Evolutionary conservation across 2,329 filamentous ascomycete genomes (phyloP).

Genomic region (Meredithiella fracta): DNA sequence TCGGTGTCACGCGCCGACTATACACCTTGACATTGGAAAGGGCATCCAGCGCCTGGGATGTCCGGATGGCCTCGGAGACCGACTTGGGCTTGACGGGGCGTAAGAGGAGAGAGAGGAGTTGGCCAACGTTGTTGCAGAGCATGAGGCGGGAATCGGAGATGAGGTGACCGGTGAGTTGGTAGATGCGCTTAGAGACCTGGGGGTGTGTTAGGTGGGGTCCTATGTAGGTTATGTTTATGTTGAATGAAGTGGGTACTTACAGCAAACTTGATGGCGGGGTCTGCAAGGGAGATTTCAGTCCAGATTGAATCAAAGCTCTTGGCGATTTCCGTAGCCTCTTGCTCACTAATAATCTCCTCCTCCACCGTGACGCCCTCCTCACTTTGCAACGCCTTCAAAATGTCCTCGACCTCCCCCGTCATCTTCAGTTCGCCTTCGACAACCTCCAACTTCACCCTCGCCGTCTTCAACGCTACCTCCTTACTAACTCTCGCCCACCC

Average conservation of each 20-base stretch:
- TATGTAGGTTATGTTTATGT: neutral
- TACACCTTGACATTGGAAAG: constrained; percentile 58
- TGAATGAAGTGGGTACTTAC: constrained; percentile 32
- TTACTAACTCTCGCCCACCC: constrained; percentile 21
- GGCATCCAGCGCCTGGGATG: constrained; percentile 27
- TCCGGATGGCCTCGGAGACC: constrained; percentile 43
- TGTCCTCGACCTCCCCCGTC: constrained; percentile 22
- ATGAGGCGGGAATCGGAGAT: constrained; percentile 55
- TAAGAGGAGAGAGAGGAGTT: constrained; percentile 37
- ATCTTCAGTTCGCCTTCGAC: constrained; percentile 26
- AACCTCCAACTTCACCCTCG: constrained; percentile 25
- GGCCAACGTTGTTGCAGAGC: constrained; percentile 34
- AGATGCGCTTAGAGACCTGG: constrained; percentile 64
- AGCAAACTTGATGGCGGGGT: constrained; percentile 51
- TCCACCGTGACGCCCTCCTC: constrained; percentile 18
- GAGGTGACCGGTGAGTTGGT: constrained; percentile 63
- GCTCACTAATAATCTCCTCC: constrained; percentile 16
- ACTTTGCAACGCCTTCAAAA: constrained; percentile 22
- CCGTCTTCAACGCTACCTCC: constrained; percentile 21
- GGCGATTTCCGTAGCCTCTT: constrained; percentile 27
- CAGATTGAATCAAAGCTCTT: constrained; percentile 37
- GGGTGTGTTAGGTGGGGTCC: neutral
- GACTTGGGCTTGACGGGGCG: constrained; percentile 41
- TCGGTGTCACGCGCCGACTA: constrained; percentile 46
- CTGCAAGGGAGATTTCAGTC: constrained; percentile 39